Conservation (phyloP, 75 land plant species). For the Pinus taeda region DNA sequence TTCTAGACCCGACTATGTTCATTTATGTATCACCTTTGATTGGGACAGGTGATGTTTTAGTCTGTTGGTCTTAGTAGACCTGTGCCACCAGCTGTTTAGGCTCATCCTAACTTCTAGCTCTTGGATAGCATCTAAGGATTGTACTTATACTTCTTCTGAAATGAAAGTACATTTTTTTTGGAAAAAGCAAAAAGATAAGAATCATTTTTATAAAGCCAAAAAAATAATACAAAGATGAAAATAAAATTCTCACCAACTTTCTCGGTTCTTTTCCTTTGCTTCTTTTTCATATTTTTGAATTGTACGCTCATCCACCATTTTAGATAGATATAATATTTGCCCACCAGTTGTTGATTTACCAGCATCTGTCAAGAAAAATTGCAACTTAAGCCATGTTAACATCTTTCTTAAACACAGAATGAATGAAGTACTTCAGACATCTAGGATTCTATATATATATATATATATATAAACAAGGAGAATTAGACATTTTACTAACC, state of each 20-base stretch:
- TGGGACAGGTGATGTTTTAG: too few species aligned
- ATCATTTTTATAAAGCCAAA: too few species aligned
- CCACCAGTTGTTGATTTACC: slow-evolving; percentile 99
- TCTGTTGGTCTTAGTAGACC: too few species aligned
- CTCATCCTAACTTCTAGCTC: too few species aligned
- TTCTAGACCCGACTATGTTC: too few species aligned
- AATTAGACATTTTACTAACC: too few species aligned
- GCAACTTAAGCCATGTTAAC: background rate
- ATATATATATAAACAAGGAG: background rate
- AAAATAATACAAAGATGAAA: background rate
- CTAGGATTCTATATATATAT: background rate
- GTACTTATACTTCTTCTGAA: too few species aligned
- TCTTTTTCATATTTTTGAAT: slow-evolving; percentile 99
- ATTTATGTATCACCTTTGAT: too few species aligned
- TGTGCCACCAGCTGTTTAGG: too few species aligned
- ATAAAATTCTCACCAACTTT: slow-evolving; percentile 78
- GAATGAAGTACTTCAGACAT: background rate
- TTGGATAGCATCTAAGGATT: too few species aligned
- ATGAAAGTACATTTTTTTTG: too few species aligned
- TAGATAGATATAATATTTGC: slow-evolving; percentile 87
- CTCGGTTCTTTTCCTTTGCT: slow-evolving; percentile 98
- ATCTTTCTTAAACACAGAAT: background rate
- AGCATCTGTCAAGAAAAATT: slow-evolving; percentile 66
- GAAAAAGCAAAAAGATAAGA: too few species aligned
- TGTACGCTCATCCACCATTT: slow-evolving; percentile 97